These are phyloP conservation scores for Tricholoma saponaceum DNA, from an alignment of 768 basidiomycete genomes.

Conservation along the genomic window DNA sequence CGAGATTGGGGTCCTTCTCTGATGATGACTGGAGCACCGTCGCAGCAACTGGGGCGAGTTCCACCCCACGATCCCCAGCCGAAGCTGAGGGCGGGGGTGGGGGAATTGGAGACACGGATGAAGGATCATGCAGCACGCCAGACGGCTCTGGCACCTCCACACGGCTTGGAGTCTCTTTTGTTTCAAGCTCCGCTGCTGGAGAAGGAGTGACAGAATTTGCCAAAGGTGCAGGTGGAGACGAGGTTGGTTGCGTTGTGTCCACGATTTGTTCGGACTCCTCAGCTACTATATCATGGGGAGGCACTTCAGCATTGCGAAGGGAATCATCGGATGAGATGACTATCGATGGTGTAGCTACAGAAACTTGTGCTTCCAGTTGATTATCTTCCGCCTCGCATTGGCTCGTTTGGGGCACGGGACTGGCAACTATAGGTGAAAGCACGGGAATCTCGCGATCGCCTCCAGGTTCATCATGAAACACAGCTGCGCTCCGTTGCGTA, in stretches of 20 bases:
- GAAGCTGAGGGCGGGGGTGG: neutral
- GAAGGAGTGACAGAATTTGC: neutral
- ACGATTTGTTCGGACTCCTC: neutral
- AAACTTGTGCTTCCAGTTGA: neutral
- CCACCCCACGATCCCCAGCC: neutral
- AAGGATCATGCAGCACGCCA: too few relatives aligned
- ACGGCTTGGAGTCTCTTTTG: neutral
- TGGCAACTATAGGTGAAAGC: neutral
- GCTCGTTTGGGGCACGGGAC: neutral
- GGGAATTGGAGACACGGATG: neutral
- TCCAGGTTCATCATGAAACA: neutral
- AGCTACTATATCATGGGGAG: neutral
- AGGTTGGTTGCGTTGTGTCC: neutral
- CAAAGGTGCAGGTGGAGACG: neutral
- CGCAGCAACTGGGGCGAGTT: neutral
- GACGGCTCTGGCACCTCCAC: neutral
- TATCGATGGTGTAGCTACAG: conserved; percentile 1
- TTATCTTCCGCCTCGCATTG: neutral
- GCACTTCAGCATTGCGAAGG: neutral
- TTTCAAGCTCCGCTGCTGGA: neutral
- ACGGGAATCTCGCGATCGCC: neutral
- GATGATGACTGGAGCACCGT: neutral
- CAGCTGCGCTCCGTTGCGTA: neutral
- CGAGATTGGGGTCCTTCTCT: neutral
- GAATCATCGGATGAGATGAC: conserved; percentile 15